phyloP scores from a whole-genome alignment of 208 protist species.

The Kentomonas sorsogonicus region DNA sequence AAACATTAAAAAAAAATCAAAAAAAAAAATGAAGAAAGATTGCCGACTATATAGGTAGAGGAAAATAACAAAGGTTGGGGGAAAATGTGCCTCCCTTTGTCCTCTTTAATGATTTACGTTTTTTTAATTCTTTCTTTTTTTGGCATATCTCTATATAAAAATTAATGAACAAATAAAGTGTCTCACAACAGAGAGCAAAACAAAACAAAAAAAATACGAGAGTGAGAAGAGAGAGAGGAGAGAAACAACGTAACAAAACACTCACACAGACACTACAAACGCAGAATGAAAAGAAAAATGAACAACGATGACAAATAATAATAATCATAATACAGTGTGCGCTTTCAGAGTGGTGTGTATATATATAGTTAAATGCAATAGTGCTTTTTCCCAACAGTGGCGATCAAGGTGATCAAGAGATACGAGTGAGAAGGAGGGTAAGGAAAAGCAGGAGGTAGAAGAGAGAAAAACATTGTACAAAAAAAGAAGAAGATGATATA shows the following conservation, averaged over 20 bases:
- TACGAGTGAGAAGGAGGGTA: too few species aligned
- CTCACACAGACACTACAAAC: background rate
- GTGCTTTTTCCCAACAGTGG: too few species aligned
- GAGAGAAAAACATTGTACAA: too few species aligned
- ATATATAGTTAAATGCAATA: too few species aligned
- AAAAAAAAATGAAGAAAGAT: conserved; percentile 1
- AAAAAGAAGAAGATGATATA: too few species aligned
- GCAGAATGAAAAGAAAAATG: background rate
- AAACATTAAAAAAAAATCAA: conserved; percentile 6
- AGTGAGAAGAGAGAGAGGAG: background rate
- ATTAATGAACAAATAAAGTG: conserved; percentile 1
- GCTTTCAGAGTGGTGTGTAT: background rate
- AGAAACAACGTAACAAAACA: background rate
- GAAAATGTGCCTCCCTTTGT: background rate
- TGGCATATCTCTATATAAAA: background rate
- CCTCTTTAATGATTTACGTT: background rate
- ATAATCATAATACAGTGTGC: background rate
- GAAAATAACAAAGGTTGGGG: conserved; percentile 1
- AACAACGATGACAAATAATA: background rate
- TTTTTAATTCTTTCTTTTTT: background rate
- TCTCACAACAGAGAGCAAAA: background rate
- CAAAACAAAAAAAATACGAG: background rate
- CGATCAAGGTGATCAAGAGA: too few species aligned
- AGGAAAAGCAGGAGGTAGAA: too few species aligned
- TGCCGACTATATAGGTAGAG: background rate